Evolutionary conservation across 2,329 filamentous ascomycete species (phyloP).

Genomic region (Cyclaneusma minus): DNA sequence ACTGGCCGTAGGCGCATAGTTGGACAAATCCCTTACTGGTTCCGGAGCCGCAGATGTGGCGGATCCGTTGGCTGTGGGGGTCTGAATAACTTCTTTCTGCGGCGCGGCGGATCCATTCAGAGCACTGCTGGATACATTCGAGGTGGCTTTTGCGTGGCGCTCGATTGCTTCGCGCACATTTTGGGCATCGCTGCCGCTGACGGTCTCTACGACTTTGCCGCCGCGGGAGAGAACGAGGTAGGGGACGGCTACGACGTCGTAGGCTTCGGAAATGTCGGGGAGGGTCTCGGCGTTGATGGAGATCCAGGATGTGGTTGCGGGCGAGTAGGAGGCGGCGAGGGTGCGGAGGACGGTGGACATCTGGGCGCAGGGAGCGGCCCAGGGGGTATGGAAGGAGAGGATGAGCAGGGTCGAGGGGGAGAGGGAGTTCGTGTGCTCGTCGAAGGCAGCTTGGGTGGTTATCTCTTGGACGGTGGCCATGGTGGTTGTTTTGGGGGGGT

Average conservation of each 20-base stretch:
- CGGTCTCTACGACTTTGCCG: constrained; percentile 62
- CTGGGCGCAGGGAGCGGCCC: constrained; percentile 90
- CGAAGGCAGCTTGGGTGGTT: constrained; percentile 58
- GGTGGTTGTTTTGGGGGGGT: constrained; percentile 10
- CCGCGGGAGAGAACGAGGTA: constrained; percentile 74
- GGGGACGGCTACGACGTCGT: constrained; percentile 89
- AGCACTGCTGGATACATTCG: constrained; percentile 23
- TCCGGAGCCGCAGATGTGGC: constrained; percentile 4
- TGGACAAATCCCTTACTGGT: constrained; percentile 21
- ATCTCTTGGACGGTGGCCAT: constrained; percentile 74
- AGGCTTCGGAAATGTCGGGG: constrained; percentile 77
- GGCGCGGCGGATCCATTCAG: constrained; percentile 11
- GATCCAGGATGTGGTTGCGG: constrained; percentile 63
- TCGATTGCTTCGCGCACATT: constrained; percentile 80
- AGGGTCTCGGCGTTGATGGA: constrained; percentile 90
- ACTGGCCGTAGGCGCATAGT: constrained; percentile 10
- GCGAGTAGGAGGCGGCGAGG: constrained; percentile 73
- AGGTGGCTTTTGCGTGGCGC: constrained; percentile 46
- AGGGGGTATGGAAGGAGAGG: constrained; percentile 90
- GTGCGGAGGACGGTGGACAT: constrained; percentile 79
- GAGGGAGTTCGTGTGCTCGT: constrained; percentile 47
- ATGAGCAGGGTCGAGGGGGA: constrained; percentile 59
- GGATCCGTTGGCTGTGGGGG: constrained; percentile 6
- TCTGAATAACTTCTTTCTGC: constrained; percentile 14
- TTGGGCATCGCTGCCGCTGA: constrained; percentile 78